Evolutionary conservation across 768 basidiomycete species (phyloP).

Genomic region (Collybia sp.): DNA sequence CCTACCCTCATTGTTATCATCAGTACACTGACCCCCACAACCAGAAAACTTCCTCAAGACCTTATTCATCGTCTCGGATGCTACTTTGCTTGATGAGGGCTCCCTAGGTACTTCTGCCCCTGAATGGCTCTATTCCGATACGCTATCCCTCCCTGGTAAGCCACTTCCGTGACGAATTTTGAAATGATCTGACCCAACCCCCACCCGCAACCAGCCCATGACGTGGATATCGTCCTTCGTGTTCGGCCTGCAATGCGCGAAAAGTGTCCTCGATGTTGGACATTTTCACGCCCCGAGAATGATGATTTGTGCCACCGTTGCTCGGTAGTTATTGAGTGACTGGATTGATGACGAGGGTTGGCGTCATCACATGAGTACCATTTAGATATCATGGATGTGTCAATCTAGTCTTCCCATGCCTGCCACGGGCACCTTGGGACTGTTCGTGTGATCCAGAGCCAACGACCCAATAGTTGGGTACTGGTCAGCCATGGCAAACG

Average conservation of each 20-base stretch:
- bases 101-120: conserved; percentile 33
- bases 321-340: conserved; percentile 14
- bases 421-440: no score
- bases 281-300: conserved; percentile 47
- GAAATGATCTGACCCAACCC: not conserved
- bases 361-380: not conserved
- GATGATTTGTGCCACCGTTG: conserved; percentile 69
- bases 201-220: conserved; percentile 14
- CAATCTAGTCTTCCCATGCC: no score
- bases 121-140: conserved; percentile 45
- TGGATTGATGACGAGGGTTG: not conserved
- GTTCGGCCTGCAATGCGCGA: conserved; percentile 53
- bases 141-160: conserved; percentile 42
- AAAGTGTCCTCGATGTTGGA: conserved; percentile 95
- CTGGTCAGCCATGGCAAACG: conserved; percentile 4
- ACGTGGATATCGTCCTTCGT: conserved; percentile 38
- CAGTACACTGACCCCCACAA: not conserved
- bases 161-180: not conserved
- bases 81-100: conserved; percentile 41
- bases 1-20: not conserved
- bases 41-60: conserved; percentile 65
- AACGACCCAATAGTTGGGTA: not conserved
- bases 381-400: no score
- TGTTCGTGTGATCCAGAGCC: no score
- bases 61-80: conserved; percentile 80